Conservation (phyloP, 352 stramenopile species). For the Globisporangium radiosum region DNA sequence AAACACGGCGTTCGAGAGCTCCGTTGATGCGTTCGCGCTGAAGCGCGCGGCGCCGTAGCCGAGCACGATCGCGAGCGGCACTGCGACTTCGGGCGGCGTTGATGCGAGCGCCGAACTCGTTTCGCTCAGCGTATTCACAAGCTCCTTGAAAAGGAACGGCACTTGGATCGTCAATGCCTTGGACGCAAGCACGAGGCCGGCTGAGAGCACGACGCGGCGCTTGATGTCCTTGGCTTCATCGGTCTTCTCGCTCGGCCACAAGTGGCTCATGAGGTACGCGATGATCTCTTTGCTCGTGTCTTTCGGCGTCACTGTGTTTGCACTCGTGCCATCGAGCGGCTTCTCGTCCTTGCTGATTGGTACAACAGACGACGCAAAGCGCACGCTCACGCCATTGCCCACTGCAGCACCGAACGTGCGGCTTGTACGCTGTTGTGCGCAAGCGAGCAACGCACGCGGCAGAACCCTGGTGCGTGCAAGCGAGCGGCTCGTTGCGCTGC, state of each 20-base stretch:
- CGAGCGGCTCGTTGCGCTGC: conserved; percentile 6
- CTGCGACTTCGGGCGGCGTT: conserved; percentile 30
- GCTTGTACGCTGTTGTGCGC: conserved; percentile 1
- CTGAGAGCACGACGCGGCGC: conserved; percentile 70
- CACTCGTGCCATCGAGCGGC: neutral
- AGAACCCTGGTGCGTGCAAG: neutral
- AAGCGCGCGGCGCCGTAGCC: conserved; percentile 92
- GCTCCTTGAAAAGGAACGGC: conserved; percentile 96
- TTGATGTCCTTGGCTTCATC: conserved; percentile 67
- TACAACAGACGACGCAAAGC: neutral
- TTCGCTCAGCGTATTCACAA: conserved; percentile 84
- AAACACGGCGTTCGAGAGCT: conserved; percentile 95
- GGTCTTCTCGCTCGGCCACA: conserved; percentile 58
- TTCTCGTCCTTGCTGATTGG: neutral
- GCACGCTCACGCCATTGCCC: neutral
- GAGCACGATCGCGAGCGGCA: conserved; percentile 86
- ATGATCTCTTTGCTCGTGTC: conserved; percentile 54
- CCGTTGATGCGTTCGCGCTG: conserved; percentile 87
- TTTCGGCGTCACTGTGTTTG: conserved; percentile 4
- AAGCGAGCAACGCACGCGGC: conserved; percentile 6
- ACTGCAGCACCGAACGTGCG: conserved; percentile 2
- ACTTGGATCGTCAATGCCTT: conserved; percentile 95
- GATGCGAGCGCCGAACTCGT: conserved; percentile 22
- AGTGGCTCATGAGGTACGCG: conserved; percentile 46
- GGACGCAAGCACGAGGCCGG: conserved; percentile 82